These are phyloP conservation scores for Volvariella surrecta DNA, from an alignment of 1,284 basidiomycete species.

Conservation along the genomic window DNA sequence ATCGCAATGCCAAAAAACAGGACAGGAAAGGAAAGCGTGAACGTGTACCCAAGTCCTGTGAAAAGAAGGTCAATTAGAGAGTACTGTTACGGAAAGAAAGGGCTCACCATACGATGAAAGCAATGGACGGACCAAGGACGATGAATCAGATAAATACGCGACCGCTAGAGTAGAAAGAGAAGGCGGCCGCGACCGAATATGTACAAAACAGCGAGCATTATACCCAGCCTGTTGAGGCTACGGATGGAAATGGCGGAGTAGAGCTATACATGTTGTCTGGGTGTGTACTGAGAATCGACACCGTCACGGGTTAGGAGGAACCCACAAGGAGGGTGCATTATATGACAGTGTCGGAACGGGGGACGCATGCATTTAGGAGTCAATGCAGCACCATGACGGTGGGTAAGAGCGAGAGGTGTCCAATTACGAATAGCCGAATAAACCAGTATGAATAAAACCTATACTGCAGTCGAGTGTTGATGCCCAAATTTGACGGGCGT, in stretches of 20 bases:
- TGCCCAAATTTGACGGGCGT: neutral
- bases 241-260: no score
- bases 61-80: neutral
- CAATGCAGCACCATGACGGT: neutral
- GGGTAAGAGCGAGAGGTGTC: neutral
- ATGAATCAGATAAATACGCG: slow-evolving; percentile 1
- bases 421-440: neutral
- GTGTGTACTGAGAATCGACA: no score
- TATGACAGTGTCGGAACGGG: neutral
- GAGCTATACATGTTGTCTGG: no score
- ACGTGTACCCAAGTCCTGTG: neutral
- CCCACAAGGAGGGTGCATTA: no score
- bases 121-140: neutral
- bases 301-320: no score
- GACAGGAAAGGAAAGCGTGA: neutral
- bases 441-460: neutral
- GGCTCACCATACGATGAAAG: neutral
- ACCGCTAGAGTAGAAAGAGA: neutral
- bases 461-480: neutral
- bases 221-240: no score
- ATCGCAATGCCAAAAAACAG: neutral
- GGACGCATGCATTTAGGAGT: neutral
- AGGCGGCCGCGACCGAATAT: no score
- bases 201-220: no score
- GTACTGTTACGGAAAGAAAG: neutral